These are phyloP conservation scores for Phytophthora multivora DNA, from an alignment of 352 stramenopile genomes.

Conservation along the genomic window DNA sequence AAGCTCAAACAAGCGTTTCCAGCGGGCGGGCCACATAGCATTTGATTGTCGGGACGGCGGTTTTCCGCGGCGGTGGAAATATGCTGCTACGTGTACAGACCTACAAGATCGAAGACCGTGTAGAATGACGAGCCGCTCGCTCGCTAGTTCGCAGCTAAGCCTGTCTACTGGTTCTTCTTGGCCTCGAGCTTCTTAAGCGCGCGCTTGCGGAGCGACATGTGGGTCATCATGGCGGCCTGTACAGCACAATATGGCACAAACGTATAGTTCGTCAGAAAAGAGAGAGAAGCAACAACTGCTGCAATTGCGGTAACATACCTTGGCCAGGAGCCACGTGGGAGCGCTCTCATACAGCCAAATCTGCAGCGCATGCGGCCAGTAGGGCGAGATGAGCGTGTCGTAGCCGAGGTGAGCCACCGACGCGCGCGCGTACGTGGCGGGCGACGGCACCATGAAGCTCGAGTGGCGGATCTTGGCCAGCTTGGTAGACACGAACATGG, in stretches of 20 bases:
- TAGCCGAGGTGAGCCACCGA: slow-evolving; percentile 94
- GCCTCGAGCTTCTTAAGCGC: slow-evolving; percentile 87
- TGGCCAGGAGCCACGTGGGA: slow-evolving; percentile 85
- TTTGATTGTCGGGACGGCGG: slow-evolving; percentile 4
- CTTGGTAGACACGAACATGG: slow-evolving; percentile 99
- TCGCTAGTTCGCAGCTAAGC: background rate
- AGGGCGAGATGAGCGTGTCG: slow-evolving; percentile 92
- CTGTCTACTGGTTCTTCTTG: slow-evolving; percentile 81
- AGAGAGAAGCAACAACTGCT: background rate
- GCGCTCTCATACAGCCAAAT: slow-evolving; percentile 93
- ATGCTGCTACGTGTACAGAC: background rate
- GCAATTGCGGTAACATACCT: slow-evolving; percentile 52
- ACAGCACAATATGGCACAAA: slow-evolving; percentile 7
- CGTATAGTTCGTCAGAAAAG: slow-evolving; percentile 15
- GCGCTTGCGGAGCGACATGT: slow-evolving; percentile 83
- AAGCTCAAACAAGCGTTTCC: too few relatives aligned
- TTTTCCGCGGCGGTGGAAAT: slow-evolving; percentile 4
- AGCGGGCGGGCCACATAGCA: slow-evolving; percentile 3
- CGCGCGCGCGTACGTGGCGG: slow-evolving; percentile 90
- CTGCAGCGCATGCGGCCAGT: slow-evolving; percentile 96
- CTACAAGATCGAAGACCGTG: background rate
- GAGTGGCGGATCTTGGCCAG: slow-evolving; percentile 98
- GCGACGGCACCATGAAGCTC: slow-evolving; percentile 92
- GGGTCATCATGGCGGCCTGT: slow-evolving; percentile 72
- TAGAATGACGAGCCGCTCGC: slow-evolving; percentile 1